Evolutionary conservation across 768 basidiomycete genomes (phyloP).

Genomic region (Boletus patriciae): DNA sequence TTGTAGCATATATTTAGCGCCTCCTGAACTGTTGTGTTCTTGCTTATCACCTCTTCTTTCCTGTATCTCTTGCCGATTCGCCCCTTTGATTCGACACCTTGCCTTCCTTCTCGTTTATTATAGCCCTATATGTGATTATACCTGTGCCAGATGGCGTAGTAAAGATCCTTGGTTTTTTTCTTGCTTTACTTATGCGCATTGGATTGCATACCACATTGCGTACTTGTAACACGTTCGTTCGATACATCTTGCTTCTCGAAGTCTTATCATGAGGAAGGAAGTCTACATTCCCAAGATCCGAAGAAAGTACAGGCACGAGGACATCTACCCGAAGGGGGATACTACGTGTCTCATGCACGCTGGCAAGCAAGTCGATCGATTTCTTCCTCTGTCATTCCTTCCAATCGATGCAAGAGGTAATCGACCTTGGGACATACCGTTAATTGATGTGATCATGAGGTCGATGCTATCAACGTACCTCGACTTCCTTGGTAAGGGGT

Average conservation of each 20-base stretch:
- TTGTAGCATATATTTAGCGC: slow-evolving; percentile 37
- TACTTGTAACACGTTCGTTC: slow-evolving; percentile 25
- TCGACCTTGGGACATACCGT: slow-evolving; percentile 63
- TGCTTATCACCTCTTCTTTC: slow-evolving; percentile 22
- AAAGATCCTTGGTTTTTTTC: slow-evolving; percentile 21
- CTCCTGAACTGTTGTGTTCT: slow-evolving; percentile 18
- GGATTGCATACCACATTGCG: slow-evolving; percentile 24
- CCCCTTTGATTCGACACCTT: slow-evolving; percentile 5
- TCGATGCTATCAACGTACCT: slow-evolving; percentile 55
- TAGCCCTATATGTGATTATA: slow-evolving; percentile 18
- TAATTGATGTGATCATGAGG: neutral
- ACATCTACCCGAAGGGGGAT: neutral
- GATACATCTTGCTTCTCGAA: slow-evolving; percentile 23
- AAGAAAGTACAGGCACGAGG: slow-evolving; percentile 5
- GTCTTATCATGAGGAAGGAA: neutral
- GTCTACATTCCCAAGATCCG: slow-evolving; percentile 7
- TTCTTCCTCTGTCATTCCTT: slow-evolving; percentile 79
- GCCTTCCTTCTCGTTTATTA: slow-evolving; percentile 3
- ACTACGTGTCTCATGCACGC: slow-evolving; percentile 11
- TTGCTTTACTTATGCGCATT: slow-evolving; percentile 21
- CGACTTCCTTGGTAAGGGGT: slow-evolving; percentile 95
- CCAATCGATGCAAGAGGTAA: slow-evolving; percentile 87
- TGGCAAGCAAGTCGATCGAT: slow-evolving; percentile 57
- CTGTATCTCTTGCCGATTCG: slow-evolving; percentile 10
- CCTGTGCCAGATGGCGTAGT: slow-evolving; percentile 16